Evolutionary conservation across 176 grass and related monocot genomes (phyloP).

Genomic region (Oryza meridionalis): DNA sequence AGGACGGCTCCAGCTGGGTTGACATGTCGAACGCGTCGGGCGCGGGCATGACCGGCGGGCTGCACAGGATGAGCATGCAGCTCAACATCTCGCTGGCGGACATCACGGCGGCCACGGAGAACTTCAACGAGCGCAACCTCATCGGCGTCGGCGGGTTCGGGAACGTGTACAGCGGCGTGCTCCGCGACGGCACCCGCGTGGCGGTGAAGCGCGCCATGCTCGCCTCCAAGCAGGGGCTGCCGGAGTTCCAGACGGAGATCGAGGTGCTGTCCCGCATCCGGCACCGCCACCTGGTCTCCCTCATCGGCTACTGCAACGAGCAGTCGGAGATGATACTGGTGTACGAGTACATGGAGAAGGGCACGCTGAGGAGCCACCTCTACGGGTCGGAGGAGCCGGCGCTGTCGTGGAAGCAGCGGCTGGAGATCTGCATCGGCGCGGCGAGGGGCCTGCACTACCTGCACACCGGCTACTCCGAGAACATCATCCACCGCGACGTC

Average conservation of each 20-base stretch:
- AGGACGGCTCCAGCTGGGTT: constrained; percentile 24
- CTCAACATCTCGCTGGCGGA: constrained; percentile 55
- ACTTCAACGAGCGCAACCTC: constrained; percentile 54
- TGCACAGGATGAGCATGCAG: constrained; percentile 46
- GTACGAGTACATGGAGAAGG: constrained; percentile 84
- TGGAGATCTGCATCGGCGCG: constrained; percentile 67
- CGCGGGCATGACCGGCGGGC: constrained; percentile 18
- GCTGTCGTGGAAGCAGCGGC: constrained; percentile 64
- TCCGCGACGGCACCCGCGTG: constrained; percentile 53
- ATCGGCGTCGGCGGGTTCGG: constrained; percentile 75
- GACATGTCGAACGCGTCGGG: constrained; percentile 48
- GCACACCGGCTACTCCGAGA: constrained; percentile 52
- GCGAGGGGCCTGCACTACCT: constrained; percentile 68
- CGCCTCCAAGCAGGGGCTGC: constrained; percentile 51
- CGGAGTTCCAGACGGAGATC: constrained; percentile 78
- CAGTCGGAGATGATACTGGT: constrained; percentile 77
- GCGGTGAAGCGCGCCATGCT: constrained; percentile 67
- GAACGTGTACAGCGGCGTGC: constrained; percentile 65
- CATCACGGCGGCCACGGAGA: constrained; percentile 56
- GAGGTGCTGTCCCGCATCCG: constrained; percentile 74
- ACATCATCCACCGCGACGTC: constrained; percentile 84
- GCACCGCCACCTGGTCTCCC: constrained; percentile 69
- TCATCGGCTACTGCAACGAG: constrained; percentile 83
- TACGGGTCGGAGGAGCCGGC: constrained; percentile 45
- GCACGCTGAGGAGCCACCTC: constrained; percentile 67